phyloP scores from a whole-genome alignment of 2,329 filamentous ascomycete genomes.

The Ophiostoma populinum region DNA sequence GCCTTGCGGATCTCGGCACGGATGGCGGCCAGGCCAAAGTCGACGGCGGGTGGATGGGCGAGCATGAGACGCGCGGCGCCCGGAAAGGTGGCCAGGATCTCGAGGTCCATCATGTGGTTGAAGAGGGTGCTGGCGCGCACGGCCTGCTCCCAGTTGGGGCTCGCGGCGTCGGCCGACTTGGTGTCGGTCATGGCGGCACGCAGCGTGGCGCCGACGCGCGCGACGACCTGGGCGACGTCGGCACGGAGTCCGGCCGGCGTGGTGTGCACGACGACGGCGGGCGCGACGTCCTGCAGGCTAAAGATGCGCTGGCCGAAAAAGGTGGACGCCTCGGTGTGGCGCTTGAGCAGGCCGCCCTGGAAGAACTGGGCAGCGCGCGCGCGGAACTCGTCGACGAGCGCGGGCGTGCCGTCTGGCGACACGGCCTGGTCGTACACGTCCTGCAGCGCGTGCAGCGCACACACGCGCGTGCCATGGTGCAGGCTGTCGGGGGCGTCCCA shows the following conservation, averaged over 20 bases:
- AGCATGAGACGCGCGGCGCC: conserved; percentile 28
- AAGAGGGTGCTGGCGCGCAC: conserved; percentile 11
- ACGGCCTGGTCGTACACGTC: conserved; percentile 10
- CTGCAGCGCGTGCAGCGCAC: conserved; percentile 9
- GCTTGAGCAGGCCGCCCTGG: conserved; percentile 10
- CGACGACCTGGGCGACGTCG: conserved; percentile 17
- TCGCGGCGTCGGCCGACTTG: neutral
- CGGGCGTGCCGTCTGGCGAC: conserved; percentile 9
- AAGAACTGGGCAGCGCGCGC: conserved; percentile 9
- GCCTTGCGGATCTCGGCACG: conserved; percentile 9
- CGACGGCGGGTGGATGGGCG: conserved; percentile 40
- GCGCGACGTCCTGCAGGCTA: conserved; percentile 9
- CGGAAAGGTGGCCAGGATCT: conserved; percentile 12
- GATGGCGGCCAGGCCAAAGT: conserved; percentile 55
- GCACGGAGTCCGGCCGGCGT: conserved; percentile 18
- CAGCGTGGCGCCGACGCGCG: conserved; percentile 12
- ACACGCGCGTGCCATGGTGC: conserved; percentile 8
- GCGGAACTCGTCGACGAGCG: conserved; percentile 9
- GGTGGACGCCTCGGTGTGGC: conserved; percentile 11
- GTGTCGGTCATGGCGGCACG: conserved; percentile 2
- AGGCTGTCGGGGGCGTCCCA: conserved; percentile 8
- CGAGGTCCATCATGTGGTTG: conserved; percentile 11
- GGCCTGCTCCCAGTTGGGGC: conserved; percentile 10
- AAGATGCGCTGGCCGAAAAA: conserved; percentile 12
- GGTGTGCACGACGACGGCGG: conserved; percentile 8